Evolutionary conservation across 768 basidiomycete species (phyloP), one percentile per base, ranked within the genome.

Genomic region (Calocybe cyanea): DNA sequence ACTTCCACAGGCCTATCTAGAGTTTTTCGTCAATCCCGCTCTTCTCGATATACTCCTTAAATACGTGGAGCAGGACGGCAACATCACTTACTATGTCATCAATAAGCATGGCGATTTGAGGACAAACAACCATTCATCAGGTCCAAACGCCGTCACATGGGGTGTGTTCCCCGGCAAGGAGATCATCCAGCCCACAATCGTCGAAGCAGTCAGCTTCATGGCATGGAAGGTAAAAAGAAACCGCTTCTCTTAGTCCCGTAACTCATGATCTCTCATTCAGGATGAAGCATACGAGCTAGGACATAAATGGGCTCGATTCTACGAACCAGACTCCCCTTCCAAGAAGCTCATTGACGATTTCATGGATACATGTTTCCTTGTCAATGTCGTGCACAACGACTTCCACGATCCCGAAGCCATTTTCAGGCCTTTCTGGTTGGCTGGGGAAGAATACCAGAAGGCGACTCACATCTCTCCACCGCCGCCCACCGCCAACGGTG

Each of bases 101-200:
- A 97, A 97, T 77, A 91, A 87, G 64, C 81, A 84, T 33, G 96
- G 96, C 32, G 94, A 98, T 63, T 72, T 99, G 40, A 81, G 85
- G 45, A 97, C 96, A 39, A 99, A 98, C 72, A 93, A 83, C 13
- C 88, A 92, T 56, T 89, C 86, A 2, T 93, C 96, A 41, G 92
- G 94, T 2, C 94, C 96, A 20, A 97, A 96, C 57, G 94, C 94
- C n/a, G 92, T 97, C 14, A 97, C 94, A 1, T 97, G 94, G 94
- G 94, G 94, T 52, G 91, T 96, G 7, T 97, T 95, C 76, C 92
- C 94, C 4, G 90, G 91, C 45, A 97, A 97, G 65, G 94, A 96
- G 71, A 89, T 96, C 55, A 70, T 95, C 38, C 92, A 95, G 61
- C 94, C 94, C 17, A 97, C 94, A 15, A 92, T 96, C 50, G 94